A percentile compares a stretch with the other conserved stretches of the same genome.
Conservation (phyloP, 805 yeast genomes). For the Wickerhamomyces bisporus region DNA sequence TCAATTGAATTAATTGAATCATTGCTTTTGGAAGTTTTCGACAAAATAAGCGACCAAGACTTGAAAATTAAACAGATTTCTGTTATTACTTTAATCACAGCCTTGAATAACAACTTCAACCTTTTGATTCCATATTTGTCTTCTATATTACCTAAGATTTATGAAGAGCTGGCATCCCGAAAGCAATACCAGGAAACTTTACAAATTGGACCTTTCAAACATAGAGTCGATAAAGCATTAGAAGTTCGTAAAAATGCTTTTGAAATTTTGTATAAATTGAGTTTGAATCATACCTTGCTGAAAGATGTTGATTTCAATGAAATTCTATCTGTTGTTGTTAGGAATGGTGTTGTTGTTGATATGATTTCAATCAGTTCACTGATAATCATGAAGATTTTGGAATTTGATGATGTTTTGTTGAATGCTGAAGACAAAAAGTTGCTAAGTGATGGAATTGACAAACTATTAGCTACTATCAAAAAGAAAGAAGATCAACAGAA, state of each 20-base stretch:
- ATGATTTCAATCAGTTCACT: constrained; percentile 23
- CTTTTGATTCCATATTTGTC: constrained; percentile 42
- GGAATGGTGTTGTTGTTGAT: constrained; percentile 34
- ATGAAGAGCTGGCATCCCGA: constrained; percentile 49
- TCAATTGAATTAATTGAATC: constrained; percentile 20
- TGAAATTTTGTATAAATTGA: constrained; percentile 59
- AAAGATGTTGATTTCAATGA: constrained; percentile 27
- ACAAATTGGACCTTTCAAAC: constrained; percentile 85
- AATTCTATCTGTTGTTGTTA: constrained; percentile 30
- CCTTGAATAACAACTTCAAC: constrained; percentile 50
- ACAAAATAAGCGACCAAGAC: constrained; percentile 30
- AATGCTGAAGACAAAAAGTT: constrained; percentile 12
- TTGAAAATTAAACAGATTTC: constrained; percentile 58
- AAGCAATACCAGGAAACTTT: constrained; percentile 57
- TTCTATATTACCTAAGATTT: constrained; percentile 44
- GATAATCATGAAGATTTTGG: constrained; percentile 21
- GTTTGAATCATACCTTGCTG: constrained; percentile 18
- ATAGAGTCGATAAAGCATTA: constrained; percentile 72
- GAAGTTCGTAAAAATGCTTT: constrained; percentile 68
- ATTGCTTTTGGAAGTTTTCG: constrained; percentile 17
- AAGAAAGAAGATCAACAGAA: constrained; percentile 25
- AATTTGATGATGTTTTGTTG: constrained; percentile 22
- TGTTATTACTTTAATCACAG: constrained; percentile 52
- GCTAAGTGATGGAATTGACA: constrained; percentile 23
- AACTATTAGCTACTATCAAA: constrained; percentile 21